Percentiles rank a stretch among this genome's conserved stretches.
These are phyloP conservation scores for Chenopodium quinoa DNA, from an alignment of 148 eudicot species.

Conservation along the genomic window DNA sequence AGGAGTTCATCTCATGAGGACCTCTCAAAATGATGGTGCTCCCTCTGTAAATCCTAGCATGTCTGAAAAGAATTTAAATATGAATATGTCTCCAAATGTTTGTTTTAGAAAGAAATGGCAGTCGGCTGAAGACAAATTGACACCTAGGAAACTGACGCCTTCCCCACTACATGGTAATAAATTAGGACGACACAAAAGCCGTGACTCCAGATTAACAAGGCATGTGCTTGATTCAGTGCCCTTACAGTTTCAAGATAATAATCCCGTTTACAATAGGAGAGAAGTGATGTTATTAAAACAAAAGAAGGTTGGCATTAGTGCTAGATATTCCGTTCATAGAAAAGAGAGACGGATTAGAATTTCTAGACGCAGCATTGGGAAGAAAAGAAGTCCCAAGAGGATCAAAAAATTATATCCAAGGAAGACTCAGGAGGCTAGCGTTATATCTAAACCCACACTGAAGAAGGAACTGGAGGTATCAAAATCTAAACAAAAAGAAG, in stretches of 20 bases:
- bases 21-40: conserved; percentile 1
- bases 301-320: conserved; percentile 25
- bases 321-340: conserved; percentile 23
- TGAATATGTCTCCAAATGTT: conserved; percentile 19
- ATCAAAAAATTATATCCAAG: conserved; percentile 29
- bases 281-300: conserved; percentile 14
- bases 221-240: conserved; percentile 17
- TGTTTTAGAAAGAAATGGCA: conserved; percentile 25
- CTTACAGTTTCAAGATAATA: conserved; percentile 20
- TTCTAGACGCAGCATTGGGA: conserved; percentile 10
- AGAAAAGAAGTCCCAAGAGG: conserved; percentile 29
- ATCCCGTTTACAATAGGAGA: conserved; percentile 26
- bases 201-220: conserved; percentile 25
- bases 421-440: conserved; percentile 23
- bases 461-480: conserved; percentile 19
- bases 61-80: conserved; percentile 14
- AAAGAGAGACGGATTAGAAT: conserved; percentile 12
- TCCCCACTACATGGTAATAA: conserved; percentile 17
- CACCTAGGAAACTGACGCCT: conserved; percentile 22
- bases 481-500: conserved; percentile 3
- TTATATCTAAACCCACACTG: conserved; percentile 23
- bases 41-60: conserved; percentile 4
- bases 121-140: conserved; percentile 24
- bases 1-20: background rate
- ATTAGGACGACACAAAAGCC: conserved; percentile 15